These are phyloP conservation scores for Rhodotorula sp. DNA, from an alignment of 1,284 basidiomycete species.

Conservation along the genomic window DNA sequence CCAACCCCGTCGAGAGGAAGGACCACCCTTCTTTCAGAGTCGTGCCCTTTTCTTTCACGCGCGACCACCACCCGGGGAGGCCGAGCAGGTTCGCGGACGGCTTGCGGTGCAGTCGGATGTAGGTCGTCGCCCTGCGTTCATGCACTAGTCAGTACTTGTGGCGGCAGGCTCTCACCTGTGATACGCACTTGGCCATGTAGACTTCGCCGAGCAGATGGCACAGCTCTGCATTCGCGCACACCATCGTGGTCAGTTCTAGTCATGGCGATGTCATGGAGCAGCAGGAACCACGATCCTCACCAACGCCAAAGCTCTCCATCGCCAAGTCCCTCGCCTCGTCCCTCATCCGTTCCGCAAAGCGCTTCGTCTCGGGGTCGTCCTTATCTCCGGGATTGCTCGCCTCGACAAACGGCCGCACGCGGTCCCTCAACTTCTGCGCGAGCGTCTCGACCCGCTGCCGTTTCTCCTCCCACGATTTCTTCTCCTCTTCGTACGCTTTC, in stretches of 20 bases:
- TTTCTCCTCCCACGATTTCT: constrained; percentile 73
- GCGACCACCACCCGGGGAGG: constrained; percentile 82
- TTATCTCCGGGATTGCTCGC: constrained; percentile 81
- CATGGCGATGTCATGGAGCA: too few relatives aligned
- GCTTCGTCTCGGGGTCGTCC: constrained; percentile 76
- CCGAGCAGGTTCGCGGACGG: constrained; percentile 79
- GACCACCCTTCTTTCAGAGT: constrained; percentile 81
- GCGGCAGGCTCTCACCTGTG: constrained; percentile 37
- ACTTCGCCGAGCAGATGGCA: constrained; percentile 64
- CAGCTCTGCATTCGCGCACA: constrained; percentile 30
- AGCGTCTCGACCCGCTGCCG: constrained; percentile 69
- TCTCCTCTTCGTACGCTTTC: constrained; percentile 64
- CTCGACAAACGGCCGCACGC: constrained; percentile 82
- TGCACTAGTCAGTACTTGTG: too few relatives aligned
- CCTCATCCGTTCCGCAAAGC: constrained; percentile 69
- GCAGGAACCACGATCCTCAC: constrained; percentile 51
- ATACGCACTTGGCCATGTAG: constrained; percentile 73
- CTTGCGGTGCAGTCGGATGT: constrained; percentile 63
- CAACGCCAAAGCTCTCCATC: constrained; percentile 95
- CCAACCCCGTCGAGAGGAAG: constrained; percentile 51
- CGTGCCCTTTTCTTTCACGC: constrained; percentile 79
- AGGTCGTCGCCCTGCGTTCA: constrained; percentile 57
- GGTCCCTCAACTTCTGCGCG: constrained; percentile 72
- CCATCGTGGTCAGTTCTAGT: too few relatives aligned
- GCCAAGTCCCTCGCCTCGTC: constrained; percentile 94